Percentiles rank a stretch among this genome's conserved stretches.
These are phyloP conservation scores for Dictyostelium purpureum DNA, from an alignment of 78 protist genomes.

Conservation along the genomic window DNA sequence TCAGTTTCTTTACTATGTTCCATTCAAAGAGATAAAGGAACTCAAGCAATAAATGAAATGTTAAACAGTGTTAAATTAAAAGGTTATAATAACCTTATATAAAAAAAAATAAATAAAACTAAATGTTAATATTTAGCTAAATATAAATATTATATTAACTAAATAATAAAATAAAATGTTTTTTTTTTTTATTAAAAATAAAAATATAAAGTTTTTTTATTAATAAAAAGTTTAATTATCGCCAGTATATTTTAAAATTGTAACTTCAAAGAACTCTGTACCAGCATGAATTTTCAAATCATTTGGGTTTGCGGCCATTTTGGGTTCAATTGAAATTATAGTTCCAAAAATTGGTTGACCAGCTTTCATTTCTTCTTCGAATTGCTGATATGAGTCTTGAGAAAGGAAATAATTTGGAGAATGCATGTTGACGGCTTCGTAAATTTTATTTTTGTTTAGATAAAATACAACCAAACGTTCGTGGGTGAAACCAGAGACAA, in stretches of 20 bases:
- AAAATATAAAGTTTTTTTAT: too few relatives aligned
- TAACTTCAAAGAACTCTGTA: conserved; percentile 9
- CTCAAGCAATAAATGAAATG: background rate
- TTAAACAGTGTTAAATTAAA: background rate
- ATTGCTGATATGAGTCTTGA: background rate
- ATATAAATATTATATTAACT: background rate
- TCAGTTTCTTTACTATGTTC: background rate
- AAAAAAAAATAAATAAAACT: background rate
- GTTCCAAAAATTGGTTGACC: background rate
- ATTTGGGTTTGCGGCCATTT: background rate
- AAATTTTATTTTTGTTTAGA: background rate
- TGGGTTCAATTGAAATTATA: background rate
- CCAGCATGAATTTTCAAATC: conserved; percentile 5
- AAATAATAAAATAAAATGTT: too few relatives aligned
- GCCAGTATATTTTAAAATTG: background rate
- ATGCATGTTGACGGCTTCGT: conserved; percentile 40
- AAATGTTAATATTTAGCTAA: background rate
- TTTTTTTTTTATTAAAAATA: too few relatives aligned
- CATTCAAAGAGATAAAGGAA: conserved; percentile 1
- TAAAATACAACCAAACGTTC: background rate
- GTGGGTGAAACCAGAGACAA: conserved; percentile 11
- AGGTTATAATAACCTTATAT: conserved; percentile 4
- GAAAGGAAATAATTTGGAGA: conserved; percentile 57
- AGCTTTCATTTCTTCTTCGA: background rate
- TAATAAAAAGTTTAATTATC: too few relatives aligned